Conservation (phyloP, 257 asterid species). For the Perilla frutescens region DNA sequence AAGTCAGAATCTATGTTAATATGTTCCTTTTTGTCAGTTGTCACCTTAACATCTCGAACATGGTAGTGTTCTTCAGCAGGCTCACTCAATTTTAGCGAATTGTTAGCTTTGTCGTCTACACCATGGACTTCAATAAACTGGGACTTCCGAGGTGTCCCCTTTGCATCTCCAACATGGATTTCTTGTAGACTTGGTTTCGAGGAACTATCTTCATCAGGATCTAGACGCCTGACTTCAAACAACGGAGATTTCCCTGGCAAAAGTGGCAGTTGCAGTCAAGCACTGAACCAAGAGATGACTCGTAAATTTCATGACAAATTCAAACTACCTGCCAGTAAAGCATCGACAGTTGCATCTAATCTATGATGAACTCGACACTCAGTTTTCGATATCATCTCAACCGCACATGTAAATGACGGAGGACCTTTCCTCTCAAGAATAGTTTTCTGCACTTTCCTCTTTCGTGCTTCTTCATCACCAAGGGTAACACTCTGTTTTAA, state of each 20-base stretch:
- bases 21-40: constrained; percentile 30
- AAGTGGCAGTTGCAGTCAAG: constrained; percentile 36
- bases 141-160: constrained; percentile 51
- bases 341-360: constrained; percentile 90
- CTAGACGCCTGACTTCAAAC: constrained; percentile 73
- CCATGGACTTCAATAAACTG: constrained; percentile 56
- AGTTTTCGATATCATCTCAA: constrained; percentile 89
- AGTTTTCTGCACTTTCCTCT: constrained; percentile 98
- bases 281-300: constrained; percentile 4
- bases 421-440: constrained; percentile 99
- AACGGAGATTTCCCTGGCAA: constrained; percentile 77
- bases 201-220: constrained; percentile 47
- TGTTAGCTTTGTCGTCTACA: constrained; percentile 47
- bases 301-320: neutral
- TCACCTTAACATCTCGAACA: constrained; percentile 37
- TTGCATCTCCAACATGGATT: constrained; percentile 32
- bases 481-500: constrained; percentile 87
- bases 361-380: constrained; percentile 94
- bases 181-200: constrained; percentile 35
- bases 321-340: constrained; percentile 76
- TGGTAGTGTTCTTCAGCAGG: constrained; percentile 37
- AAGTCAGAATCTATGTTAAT: constrained; percentile 41
- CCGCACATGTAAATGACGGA: constrained; percentile 89
- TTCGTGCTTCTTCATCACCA: constrained; percentile 98
- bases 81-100: constrained; percentile 35